Base-by-base conservation (phyloP, 2,329 filamentous ascomycete species). In the Fusarium sp. region DNA sequence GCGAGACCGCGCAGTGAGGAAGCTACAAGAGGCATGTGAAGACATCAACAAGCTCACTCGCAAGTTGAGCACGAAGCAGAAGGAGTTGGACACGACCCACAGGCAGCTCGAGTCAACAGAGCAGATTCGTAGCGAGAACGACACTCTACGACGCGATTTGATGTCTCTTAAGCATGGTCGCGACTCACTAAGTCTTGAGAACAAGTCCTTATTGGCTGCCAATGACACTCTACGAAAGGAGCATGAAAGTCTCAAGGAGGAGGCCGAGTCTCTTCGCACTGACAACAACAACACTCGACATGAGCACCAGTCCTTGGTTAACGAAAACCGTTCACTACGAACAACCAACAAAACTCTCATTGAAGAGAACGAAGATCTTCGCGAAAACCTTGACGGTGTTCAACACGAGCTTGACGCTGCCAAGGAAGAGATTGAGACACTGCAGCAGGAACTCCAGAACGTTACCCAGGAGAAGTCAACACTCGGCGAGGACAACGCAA, bases 1-100 rank as follows among this genome's bases (percentile, higher is more conserved):
- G 76, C 85, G 88, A 28, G 89, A 92, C 68, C 86, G 88, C 45
- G 85, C 90, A 36, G 81, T 90, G 47, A 83, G 83, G 50, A 89
- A 89, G 70, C 81, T 89, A 7, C 85, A 86, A 26, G 83, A 88
- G 49, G 88, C 88, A 6, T 89, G 86, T 39, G 82, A 84, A 45
- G 87, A 85, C 32, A 85, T 86, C 67, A 86, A 82, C 67, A 82
- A 83, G 59, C 78, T 83, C 24, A 82, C 81, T 34, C 76, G 78
- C 20, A 81, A 81, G 67, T 70, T 83, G 17, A 80, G 77, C 49
- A 70, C 73, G 21, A 80, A 77, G 53, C 78, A 81, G 55, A 81
- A 79, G 62, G 80, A 82, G 55, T 67, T 83, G 10, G 79, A 80
- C 45, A 78, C 77, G 17, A 79, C 80, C 1, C 80, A 81, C 30